phyloP scores from a whole-genome alignment of 352 stramenopile species.

The Phytophthora sansomeana region DNA sequence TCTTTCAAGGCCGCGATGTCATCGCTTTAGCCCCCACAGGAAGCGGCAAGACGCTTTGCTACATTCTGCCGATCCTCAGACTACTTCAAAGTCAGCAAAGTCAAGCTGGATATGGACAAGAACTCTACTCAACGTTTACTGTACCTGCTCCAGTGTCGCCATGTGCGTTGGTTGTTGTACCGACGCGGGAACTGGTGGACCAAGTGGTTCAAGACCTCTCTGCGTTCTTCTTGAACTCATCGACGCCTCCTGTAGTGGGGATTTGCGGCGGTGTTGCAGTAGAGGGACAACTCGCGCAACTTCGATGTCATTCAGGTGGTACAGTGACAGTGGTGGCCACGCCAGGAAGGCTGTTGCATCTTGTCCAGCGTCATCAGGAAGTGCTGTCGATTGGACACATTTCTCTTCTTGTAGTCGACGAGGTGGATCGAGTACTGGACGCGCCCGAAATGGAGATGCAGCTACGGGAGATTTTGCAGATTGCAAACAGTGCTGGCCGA shows the following conservation, averaged over 20 bases:
- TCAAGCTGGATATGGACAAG: constrained; percentile 49
- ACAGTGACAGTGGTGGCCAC: constrained; percentile 55
- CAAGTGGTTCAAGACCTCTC: constrained; percentile 92
- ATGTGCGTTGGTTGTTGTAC: constrained; percentile 92
- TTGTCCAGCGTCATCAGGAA: constrained; percentile 37
- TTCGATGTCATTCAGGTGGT: constrained; percentile 40
- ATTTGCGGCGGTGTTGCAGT: constrained; percentile 57
- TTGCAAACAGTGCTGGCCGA: constrained; percentile 62
- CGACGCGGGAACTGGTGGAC: constrained; percentile 96
- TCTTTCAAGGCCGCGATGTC: constrained; percentile 91
- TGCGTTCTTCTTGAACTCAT: constrained; percentile 34
- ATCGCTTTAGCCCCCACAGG: constrained; percentile 94
- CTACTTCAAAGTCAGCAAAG: constrained; percentile 38
- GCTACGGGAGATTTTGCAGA: constrained; percentile 93
- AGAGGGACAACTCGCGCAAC: constrained; percentile 39
- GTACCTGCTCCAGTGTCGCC: constrained; percentile 21
- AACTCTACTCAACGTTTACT: constrained; percentile 54
- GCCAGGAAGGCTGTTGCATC: constrained; percentile 65
- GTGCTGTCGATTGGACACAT: constrained; percentile 36
- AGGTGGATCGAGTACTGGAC: constrained; percentile 97
- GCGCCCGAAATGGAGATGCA: constrained; percentile 88
- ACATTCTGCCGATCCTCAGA: constrained; percentile 92
- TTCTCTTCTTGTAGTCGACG: constrained; percentile 92
- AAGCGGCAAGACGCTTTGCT: constrained; percentile 97
- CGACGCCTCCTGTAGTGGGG: constrained; percentile 36